Base-by-base conservation (phyloP, 306 rosid species). In the Prosopis cineraria region DNA sequence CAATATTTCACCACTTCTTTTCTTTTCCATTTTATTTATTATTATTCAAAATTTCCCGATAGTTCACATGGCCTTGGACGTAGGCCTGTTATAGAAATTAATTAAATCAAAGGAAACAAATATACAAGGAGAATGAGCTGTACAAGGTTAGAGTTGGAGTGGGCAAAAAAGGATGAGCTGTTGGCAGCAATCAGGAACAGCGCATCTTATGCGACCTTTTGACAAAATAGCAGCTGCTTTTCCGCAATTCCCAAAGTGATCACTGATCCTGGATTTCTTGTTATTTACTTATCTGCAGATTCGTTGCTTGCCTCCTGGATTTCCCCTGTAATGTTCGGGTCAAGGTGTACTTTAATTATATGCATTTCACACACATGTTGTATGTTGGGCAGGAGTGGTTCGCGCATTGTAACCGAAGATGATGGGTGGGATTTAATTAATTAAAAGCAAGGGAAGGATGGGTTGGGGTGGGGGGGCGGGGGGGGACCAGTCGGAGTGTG, bases 401-500 rank as follows among this genome's bases (percentile, higher is more conserved):
- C n/a, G 25, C 10, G 10, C 56, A n/a, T 16, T 19, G 10, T 10
- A 25, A 25, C 4, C 64, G 22, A 55, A 55, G 31, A 55, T 55
- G 14, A 55, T 10, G 31, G 16, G 30, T 55, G 31, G 3, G 16
- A 55, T 55, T 24, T 52, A 9, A 9, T 52, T 2, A 31, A n/a
- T n/a, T 52, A 1, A 55, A 55, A 24, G 62, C 13, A 27, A 58
- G 11, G 69, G 45, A 11, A 36, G 16, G 22, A 39, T 41, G 12
- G 40, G 40, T 37, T 5, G 8, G 68, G 68, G 81, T 73, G 81
- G 5, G 73, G 44, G 24, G 70, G 37, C 85, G 84, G 69, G 82
- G 36, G 79, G 63, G 90, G 89, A 77, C 85, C 87, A 66, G 20
- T 69, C 7, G 20, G 82, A 83, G 74, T 50, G 14, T 59, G 27